Base-by-base conservation (phyloP, 352 stramenopile species). In the Pseudoperonospora humuli region DNA sequence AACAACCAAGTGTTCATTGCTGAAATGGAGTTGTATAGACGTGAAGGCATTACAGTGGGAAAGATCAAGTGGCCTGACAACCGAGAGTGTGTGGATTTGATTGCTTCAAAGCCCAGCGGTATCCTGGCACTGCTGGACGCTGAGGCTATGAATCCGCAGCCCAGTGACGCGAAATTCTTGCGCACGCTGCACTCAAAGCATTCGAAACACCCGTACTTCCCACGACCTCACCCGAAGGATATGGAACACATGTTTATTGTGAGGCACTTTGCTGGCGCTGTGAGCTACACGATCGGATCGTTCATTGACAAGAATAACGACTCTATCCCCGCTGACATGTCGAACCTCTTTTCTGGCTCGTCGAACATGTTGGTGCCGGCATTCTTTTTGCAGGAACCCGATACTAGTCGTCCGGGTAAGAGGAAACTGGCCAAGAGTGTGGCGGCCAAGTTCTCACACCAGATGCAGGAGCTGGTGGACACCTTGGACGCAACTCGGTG, bases 291-390 rank as follows among this genome's bases (percentile, higher is more conserved):
- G 43, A 76, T 93, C 39, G 84, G 84, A 32, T 67, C 70, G 15
- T 96, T 95, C 50, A 91, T 95, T 24, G 79, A 95, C 70, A 95
- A 95, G 61, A 95, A 94, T 76, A 92, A 91, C 54, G 85, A 95
- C 52, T 85, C 71, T 15, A 89, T 95, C 48, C 83, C 83, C 27
- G 53, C 63, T 27, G 85, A 93, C 47, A 85, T 95, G 76, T 51
- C 65, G 18, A 75, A 82, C n/a, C 58, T 95, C 2, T 95, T 95
- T 40, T 41, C 78, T 19, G 57, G 65, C 10, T 92, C 80, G 34
- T 61, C 46, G 11, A 91, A 88, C 55, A 59, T 57, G 9, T 50
- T 93, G 31, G 47, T 84, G 8, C 54, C 64, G 23, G 66, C 70
- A 11, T 70, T 95, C 18, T 93, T 94, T 50, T 58, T 75, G 43